phyloP scores from a whole-genome alignment of 2,329 filamentous ascomycete species.

The Ceratocystiopsis sp. region DNA sequence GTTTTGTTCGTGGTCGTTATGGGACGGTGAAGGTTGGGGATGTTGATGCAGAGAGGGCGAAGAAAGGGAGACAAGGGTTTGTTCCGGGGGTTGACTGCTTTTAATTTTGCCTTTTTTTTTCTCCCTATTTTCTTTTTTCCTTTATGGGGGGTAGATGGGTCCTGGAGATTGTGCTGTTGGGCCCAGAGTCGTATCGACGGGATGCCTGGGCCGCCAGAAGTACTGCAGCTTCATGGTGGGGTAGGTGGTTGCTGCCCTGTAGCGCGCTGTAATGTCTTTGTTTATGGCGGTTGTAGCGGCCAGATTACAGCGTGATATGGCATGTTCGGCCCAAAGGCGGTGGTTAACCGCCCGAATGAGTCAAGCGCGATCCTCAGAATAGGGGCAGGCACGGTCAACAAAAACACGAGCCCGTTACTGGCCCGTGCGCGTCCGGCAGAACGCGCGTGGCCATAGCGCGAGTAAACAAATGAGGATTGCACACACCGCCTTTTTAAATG shows the following conservation, averaged over 20 bases:
- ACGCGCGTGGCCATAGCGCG: conserved; percentile 7
- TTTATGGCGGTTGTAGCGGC: too few species aligned
- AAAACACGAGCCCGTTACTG: conserved; percentile 2
- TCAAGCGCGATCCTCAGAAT: not conserved
- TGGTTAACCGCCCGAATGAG: too few species aligned
- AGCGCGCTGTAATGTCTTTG: too few species aligned
- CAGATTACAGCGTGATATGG: too few species aligned
- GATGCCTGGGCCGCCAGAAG: too few species aligned
- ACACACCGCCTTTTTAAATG: conserved; percentile 1
- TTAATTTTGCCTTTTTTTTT: not conserved
- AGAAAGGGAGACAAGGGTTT: not conserved
- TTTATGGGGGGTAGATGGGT: not conserved
- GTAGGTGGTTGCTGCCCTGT: too few species aligned
- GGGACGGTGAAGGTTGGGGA: not conserved
- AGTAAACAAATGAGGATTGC: conserved; percentile 1
- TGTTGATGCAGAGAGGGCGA: not conserved
- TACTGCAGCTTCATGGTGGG: too few species aligned
- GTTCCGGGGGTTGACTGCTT: not conserved
- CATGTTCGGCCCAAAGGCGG: too few species aligned
- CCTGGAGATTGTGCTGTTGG: not conserved
- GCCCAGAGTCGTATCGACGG: too few species aligned
- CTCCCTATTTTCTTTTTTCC: conserved; percentile 1
- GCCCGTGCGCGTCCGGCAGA: conserved; percentile 8
- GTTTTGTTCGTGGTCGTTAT: conserved; percentile 4
- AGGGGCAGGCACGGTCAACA: not conserved